Conservation (phyloP, 805 yeast species). For the Starmerella lactis-condensi region DNA sequence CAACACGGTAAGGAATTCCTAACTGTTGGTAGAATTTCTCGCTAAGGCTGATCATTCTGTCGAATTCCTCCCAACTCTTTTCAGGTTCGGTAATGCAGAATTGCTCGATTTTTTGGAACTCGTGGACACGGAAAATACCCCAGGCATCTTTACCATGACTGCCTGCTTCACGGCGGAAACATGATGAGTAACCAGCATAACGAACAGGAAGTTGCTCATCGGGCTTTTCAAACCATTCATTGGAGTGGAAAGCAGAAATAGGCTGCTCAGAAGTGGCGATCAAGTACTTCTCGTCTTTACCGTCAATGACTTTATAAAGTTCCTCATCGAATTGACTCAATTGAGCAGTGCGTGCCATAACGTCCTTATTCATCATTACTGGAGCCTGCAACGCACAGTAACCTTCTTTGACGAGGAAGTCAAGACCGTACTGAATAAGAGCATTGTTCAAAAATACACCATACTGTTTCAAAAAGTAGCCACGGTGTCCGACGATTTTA, state of each 20-base stretch:
- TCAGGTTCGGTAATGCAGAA: constrained; percentile 92
- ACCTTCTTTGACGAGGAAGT: constrained; percentile 57
- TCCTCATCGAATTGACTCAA: constrained; percentile 96
- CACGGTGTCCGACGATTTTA: constrained; percentile 94
- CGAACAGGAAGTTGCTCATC: constrained; percentile 89
- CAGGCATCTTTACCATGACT: constrained; percentile 98
- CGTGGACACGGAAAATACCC: constrained; percentile 99
- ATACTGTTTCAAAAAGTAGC: constrained; percentile 81
- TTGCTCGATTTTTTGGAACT: constrained; percentile 96
- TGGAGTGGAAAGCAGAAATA: constrained; percentile 89
- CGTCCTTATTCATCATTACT: constrained; percentile 98
- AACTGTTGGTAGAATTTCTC: constrained; percentile 88
- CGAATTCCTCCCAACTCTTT: constrained; percentile 94
- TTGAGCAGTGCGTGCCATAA: constrained; percentile 98
- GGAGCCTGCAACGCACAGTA: constrained; percentile 93
- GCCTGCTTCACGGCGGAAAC: constrained; percentile 99
- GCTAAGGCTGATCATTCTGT: constrained; percentile 75
- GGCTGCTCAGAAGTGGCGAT: constrained; percentile 99
- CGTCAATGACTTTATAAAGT: constrained; percentile 88
- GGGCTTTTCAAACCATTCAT: constrained; percentile 97
- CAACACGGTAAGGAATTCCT: constrained; percentile 89
- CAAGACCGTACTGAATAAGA: constrained; percentile 84
- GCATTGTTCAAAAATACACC: constrained; percentile 98
- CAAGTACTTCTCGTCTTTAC: constrained; percentile 91
- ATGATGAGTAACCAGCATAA: constrained; percentile 94